Evolutionary conservation across 768 basidiomycete species (phyloP).

Genomic region (Sarcodon aspratus): DNA sequence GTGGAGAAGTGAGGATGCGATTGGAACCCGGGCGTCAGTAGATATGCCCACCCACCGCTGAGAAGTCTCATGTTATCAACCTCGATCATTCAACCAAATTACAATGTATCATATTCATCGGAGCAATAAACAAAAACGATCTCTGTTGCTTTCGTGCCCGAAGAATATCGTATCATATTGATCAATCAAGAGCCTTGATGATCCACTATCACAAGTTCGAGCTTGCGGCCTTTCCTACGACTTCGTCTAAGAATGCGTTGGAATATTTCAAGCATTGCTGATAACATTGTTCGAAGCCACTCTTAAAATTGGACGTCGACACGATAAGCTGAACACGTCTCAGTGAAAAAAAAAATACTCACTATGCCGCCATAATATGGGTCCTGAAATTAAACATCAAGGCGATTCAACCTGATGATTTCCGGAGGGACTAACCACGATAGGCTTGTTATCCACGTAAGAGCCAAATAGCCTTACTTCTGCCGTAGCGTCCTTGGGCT

Average conservation of each 20-base stretch:
- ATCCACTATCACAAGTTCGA: background rate
- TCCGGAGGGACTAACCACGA: conserved; percentile 21
- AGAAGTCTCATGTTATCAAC: conserved; percentile 6
- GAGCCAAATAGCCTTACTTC: conserved; percentile 73
- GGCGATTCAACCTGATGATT: too few relatives aligned
- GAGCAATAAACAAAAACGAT: too few relatives aligned
- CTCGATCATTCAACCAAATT: too few relatives aligned
- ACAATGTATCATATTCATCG: too few relatives aligned
- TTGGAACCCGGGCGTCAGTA: conserved; percentile 69
- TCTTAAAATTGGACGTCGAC: conserved; percentile 21
- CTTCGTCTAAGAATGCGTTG: conserved; percentile 69
- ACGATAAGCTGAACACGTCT: background rate
- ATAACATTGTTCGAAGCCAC: conserved; percentile 69
- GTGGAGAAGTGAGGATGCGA: conserved; percentile 83
- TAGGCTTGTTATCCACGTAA: conserved; percentile 56
- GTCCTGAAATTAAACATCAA: conserved; percentile 24
- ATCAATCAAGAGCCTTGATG: too few relatives aligned
- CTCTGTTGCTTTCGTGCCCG: too few relatives aligned
- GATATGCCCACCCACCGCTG: conserved; percentile 77
- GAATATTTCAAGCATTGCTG: conserved; percentile 65
- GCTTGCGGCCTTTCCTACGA: conserved; percentile 23
- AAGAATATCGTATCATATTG: too few relatives aligned
- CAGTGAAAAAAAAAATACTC: conserved; percentile 13
- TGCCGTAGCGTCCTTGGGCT: conserved; percentile 40
- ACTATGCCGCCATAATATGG: conserved; percentile 75